Percentiles rank a stretch among this genome's conserved stretches.
These are phyloP conservation scores for Rhamnella rubrinervis DNA, from an alignment of 331 rosid genomes.

Conservation along the genomic window DNA sequence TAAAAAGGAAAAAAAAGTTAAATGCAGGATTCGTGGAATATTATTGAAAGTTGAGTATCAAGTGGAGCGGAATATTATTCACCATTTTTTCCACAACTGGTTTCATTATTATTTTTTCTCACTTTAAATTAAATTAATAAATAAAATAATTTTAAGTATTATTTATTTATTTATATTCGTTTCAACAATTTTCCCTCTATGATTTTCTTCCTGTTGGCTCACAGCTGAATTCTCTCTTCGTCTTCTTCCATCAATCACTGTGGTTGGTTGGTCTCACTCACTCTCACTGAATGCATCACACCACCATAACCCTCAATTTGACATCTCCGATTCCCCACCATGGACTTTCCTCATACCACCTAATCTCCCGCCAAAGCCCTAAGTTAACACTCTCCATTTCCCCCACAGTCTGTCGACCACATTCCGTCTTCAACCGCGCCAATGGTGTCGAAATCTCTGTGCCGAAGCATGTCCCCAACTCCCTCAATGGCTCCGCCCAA, in stretches of 20 bases:
- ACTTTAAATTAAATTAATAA: too few relatives aligned
- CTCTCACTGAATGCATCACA: conserved; percentile 60
- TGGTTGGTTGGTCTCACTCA: not conserved
- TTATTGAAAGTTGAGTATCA: too few relatives aligned
- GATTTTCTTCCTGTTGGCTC: not conserved
- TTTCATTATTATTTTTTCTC: too few relatives aligned
- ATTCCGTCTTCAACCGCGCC: conserved; percentile 36
- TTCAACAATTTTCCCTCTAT: too few relatives aligned
- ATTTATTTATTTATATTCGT: too few relatives aligned
- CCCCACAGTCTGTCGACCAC: conserved; percentile 17
- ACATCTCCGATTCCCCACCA: conserved; percentile 30
- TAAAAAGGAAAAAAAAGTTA: too few relatives aligned
- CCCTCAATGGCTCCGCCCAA: conserved; percentile 26
- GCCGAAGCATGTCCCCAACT: conserved; percentile 19
- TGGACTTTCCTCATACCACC: conserved; percentile 33
- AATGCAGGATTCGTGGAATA: too few relatives aligned
- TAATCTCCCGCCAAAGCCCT: conserved; percentile 21
- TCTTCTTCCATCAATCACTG: not conserved
- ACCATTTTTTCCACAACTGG: too few relatives aligned
- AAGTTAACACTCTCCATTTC: conserved; percentile 14
- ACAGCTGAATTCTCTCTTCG: not conserved
- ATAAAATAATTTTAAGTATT: too few relatives aligned
- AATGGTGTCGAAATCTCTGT: conserved; percentile 34
- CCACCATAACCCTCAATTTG: conserved; percentile 35
- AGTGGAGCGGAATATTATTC: too few relatives aligned